Percentiles rank a stretch among this genome's conserved stretches.
These are phyloP conservation scores for Lolium multiflorum DNA, from an alignment of 176 grass and related monocot genomes.

Conservation along the genomic window DNA sequence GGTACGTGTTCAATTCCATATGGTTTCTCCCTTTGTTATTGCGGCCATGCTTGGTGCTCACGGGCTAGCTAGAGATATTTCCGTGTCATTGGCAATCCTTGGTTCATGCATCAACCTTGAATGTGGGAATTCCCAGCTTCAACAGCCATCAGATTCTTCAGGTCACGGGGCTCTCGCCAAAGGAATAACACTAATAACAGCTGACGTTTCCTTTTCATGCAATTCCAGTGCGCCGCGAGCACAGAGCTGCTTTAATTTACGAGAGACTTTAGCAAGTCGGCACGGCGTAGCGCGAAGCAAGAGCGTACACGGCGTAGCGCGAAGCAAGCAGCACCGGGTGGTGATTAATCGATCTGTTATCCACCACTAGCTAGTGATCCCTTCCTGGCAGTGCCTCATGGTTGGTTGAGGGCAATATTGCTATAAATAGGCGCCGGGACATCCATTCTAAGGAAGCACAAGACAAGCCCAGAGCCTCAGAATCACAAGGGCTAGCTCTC, in stretches of 20 bases:
- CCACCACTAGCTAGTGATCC: background rate
- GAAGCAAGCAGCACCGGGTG: background rate
- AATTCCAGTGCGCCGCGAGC: constrained; percentile 47
- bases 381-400: background rate
- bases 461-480: background rate
- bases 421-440: constrained; percentile 49
- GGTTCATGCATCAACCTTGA: background rate
- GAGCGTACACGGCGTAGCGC: background rate
- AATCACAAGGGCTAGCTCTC: background rate
- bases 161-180: constrained; percentile 37
- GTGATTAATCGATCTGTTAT: constrained; percentile 32
- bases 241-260: constrained; percentile 17
- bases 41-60: background rate
- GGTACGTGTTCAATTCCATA: background rate
- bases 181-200: background rate
- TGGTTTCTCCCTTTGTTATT: constrained; percentile 2
- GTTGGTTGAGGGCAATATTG: constrained; percentile 26
- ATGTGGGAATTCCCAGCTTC: background rate
- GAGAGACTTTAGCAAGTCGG: constrained; percentile 33
- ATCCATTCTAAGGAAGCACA: constrained; percentile 33
- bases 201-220: constrained; percentile 14
- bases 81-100: background rate
- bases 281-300: background rate
- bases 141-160: background rate
- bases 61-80: background rate